A percentile compares a stretch with the other conserved stretches of the same genome.
These are phyloP conservation scores for Pseudomicrostroma phylloplanum DNA, from an alignment of 1,284 basidiomycete species.

Conservation along the genomic window DNA sequence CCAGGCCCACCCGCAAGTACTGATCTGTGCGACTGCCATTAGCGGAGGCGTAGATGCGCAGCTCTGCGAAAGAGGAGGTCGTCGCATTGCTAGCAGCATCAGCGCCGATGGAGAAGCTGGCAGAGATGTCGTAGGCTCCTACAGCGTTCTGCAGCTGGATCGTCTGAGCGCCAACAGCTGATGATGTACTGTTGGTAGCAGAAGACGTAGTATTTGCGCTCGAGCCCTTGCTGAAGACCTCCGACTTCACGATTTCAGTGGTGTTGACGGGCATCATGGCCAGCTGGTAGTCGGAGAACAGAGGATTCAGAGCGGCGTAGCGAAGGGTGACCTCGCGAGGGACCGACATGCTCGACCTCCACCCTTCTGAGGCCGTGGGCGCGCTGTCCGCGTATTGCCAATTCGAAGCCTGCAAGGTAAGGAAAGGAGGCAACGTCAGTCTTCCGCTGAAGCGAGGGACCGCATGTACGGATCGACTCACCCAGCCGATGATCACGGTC, in stretches of 20 bases:
- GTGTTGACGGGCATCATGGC: conserved; percentile 15
- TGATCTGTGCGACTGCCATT: conserved; percentile 19
- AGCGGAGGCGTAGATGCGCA: conserved; percentile 21
- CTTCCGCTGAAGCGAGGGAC: too few relatives aligned
- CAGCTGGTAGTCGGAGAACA: conserved; percentile 44
- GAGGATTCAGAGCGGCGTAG: conserved; percentile 37
- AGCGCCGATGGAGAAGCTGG: conserved; percentile 35
- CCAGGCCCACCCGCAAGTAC: conserved; percentile 23
- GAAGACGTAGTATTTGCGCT: conserved; percentile 13
- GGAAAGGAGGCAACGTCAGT: too few relatives aligned
- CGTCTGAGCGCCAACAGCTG: conserved; percentile 15
- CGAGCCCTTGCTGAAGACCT: conserved; percentile 8
- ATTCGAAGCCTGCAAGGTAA: conserved; percentile 43
- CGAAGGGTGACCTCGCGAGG: conserved; percentile 43
- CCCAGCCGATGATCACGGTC: conserved; percentile 50
- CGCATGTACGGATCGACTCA: too few relatives aligned
- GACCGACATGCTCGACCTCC: conserved; percentile 51
- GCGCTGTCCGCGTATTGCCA: conserved; percentile 52
- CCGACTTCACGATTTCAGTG: not conserved
- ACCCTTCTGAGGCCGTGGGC: conserved; percentile 48
- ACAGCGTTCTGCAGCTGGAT: conserved; percentile 31
- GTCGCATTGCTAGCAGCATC: conserved; percentile 11
- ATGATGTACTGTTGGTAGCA: conserved; percentile 16
- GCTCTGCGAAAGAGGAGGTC: conserved; percentile 18
- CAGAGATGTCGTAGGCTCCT: conserved; percentile 48